Evolutionary conservation across 139 green algal genomes (phyloP), one percentile per base, ranked within the genome.

Genomic region (Chlamydomonas incerta): DNA sequence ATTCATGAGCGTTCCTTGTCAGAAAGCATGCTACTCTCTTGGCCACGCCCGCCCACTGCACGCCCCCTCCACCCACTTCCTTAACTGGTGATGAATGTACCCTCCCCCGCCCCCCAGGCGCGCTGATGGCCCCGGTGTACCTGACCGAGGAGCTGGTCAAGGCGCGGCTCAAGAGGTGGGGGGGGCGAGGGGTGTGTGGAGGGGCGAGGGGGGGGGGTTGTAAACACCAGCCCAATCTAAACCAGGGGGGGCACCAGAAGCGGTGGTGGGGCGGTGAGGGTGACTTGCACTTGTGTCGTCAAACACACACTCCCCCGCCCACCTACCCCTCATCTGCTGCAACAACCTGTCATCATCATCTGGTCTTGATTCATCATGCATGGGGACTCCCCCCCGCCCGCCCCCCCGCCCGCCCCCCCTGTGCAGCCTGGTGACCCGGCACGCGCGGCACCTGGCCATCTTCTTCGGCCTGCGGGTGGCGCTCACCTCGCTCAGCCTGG

Each of bases 121-220:
- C 75, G 9, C 60, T 83, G 23, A 83, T 83, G 75, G 75, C 62
- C 26, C 75, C 75, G 18, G 75, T 83, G 15, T 72, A 73, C 46
- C 35, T 83, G 35, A 83, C 75, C 14, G 75, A 83, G 60, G 75
- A 83, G 75, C 75, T 83, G 24, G 62, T 83, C 37, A 72, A 72
- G 62, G 75, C 75, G 13, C 60, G 75, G 10, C 75, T 83, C 11
- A 41, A 46, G 37, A 72, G 75, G 75, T 83, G 58, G 13, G 72
- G 2, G 20, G 11, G 68, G n/a, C n/a, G n/a, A n/a, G n/a, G n/a
- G n/a, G n/a, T n/a, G n/a, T n/a, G n/a, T n/a, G n/a, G n/a, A n/a
- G n/a, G n/a, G n/a, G n/a, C n/a, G n/a, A n/a, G n/a, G n/a, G n/a
- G n/a, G n/a, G n/a, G n/a, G n/a, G n/a, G n/a, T n/a, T n/a, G n/a